Evolutionary conservation across 805 yeast genomes (phyloP).

Genomic region (Nakazawaea pomicola): DNA sequence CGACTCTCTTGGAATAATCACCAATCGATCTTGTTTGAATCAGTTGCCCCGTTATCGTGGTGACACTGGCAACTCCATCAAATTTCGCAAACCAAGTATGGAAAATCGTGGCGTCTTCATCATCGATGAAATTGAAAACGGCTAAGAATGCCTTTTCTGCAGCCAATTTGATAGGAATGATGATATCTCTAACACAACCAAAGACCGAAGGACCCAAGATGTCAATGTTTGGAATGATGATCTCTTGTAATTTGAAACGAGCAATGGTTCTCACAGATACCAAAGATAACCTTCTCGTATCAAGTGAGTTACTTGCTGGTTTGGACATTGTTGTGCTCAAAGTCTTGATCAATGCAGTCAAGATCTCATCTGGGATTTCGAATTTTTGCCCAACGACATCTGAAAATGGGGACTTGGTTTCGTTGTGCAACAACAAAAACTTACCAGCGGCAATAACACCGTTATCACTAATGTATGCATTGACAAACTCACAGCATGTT

Average conservation of each 20-base stretch:
- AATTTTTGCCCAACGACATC: conserved; percentile 26
- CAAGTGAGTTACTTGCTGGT: conserved; percentile 61
- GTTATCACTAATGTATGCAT: conserved; percentile 62
- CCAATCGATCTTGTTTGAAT: conserved; percentile 69
- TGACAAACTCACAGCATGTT: conserved; percentile 34
- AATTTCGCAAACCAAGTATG: conserved; percentile 53
- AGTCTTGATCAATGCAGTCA: conserved; percentile 41
- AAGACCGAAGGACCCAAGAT: conserved; percentile 69
- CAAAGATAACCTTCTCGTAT: conserved; percentile 74
- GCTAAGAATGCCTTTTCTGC: conserved; percentile 87
- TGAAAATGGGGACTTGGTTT: conserved; percentile 29
- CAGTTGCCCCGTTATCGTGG: conserved; percentile 38
- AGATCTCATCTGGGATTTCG: conserved; percentile 35
- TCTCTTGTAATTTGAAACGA: conserved; percentile 46
- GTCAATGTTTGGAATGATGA: conserved; percentile 50
- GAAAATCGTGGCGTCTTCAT: conserved; percentile 47
- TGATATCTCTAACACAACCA: conserved; percentile 76
- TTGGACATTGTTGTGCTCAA: conserved; percentile 43
- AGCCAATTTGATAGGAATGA: conserved; percentile 88
- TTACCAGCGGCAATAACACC: conserved; percentile 82
- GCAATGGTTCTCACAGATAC: conserved; percentile 74
- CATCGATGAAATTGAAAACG: conserved; percentile 68
- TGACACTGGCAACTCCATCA: conserved; percentile 30
- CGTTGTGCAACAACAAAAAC: conserved; percentile 49
- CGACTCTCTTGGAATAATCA: conserved; percentile 90